Evolutionary conservation across 2,329 filamentous ascomycete genomes (phyloP), one percentile per base, ranked within the genome.

Genomic region (Domatiomyces catenatus): DNA sequence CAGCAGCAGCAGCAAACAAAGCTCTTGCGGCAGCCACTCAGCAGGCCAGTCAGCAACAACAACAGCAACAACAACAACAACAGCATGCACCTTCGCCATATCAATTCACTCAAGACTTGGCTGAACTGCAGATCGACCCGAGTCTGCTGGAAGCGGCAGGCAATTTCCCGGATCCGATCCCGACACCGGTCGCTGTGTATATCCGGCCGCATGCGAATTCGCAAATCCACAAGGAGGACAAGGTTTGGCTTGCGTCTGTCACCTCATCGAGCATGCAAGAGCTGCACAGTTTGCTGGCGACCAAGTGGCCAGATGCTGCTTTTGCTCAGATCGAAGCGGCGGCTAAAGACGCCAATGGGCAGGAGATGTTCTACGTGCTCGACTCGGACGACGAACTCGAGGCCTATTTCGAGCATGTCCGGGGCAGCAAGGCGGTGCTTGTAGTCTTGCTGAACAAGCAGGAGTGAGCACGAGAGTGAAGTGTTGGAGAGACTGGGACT

Each of bases 371-470:
- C 15, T 75, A 85, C 59, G 68, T 73, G 50, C 81, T 90, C 58
- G 80, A 81, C 50, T 74, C 80, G 42, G 82, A 89, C 58, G 76
- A 79, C 54, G 84, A 90, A 66, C 64, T 92, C 54, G 75, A 75
- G 52, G 81, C 81, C 0, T 90, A 89, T 65, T 65, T 92, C 57
- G 71, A 75, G 46, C 81, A 85, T 61, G 71, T 82, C 22, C 69
- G 76, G 56, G 72, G 68, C 39, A 66, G 70, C 61, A 79, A 78
- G 60, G 71, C 72, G 12, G 73, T 69, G 5, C 78, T 81, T 63
- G 61, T 71, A 12, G 70, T 75, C 49, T 62, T 63, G 36, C 58
- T 71, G 45, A 61, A 58, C 36, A 39, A 39, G 32, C 7, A 39
- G 15, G 5, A 15, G 2, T 4, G 5, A 15, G 12, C 10, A 10